Conservation (phyloP, 78 protist species). For the Dictyostelium firmibasis region DNA sequence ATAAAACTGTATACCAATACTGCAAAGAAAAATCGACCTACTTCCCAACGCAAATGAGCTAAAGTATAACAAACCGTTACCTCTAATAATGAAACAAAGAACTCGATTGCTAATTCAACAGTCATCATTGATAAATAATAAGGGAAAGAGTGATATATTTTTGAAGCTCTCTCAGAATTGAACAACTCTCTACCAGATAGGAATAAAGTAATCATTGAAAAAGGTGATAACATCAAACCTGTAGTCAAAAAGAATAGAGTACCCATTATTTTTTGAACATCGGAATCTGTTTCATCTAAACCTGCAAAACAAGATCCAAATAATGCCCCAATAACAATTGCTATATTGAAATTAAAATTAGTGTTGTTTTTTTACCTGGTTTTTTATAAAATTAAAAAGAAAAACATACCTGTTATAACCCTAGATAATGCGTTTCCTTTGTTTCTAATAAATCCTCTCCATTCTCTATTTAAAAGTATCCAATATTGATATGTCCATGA, state of each 20-base stretch:
- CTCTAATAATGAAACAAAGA: background rate
- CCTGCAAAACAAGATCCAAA: constrained; percentile 65
- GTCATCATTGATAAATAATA: constrained; percentile 35
- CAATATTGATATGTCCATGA: background rate
- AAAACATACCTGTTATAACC: background rate
- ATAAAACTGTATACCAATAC: constrained; percentile 17
- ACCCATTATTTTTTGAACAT: constrained; percentile 56
- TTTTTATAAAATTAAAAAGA: background rate
- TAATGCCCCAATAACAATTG: constrained; percentile 17
- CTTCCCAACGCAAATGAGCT: constrained; percentile 12
- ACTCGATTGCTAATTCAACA: background rate
- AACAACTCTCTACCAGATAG: constrained; percentile 20
- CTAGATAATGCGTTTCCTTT: constrained; percentile 24
- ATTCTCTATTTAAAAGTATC: background rate
- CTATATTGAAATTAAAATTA: background rate
- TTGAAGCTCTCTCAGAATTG: constrained; percentile 57
- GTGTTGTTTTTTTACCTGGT: too few relatives aligned
- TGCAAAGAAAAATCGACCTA: constrained; percentile 4
- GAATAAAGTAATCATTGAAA: constrained; percentile 18
- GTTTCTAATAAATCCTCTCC: constrained; percentile 33
- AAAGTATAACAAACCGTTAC: background rate
- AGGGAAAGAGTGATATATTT: constrained; percentile 51
- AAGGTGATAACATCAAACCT: constrained; percentile 42
- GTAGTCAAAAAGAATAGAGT: constrained; percentile 14
- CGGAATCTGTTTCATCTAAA: background rate